A percentile compares a stretch with the other conserved stretches of the same genome.
Conservation (phyloP, 129 eudicot species). For the Kitagawia praeruptora region DNA sequence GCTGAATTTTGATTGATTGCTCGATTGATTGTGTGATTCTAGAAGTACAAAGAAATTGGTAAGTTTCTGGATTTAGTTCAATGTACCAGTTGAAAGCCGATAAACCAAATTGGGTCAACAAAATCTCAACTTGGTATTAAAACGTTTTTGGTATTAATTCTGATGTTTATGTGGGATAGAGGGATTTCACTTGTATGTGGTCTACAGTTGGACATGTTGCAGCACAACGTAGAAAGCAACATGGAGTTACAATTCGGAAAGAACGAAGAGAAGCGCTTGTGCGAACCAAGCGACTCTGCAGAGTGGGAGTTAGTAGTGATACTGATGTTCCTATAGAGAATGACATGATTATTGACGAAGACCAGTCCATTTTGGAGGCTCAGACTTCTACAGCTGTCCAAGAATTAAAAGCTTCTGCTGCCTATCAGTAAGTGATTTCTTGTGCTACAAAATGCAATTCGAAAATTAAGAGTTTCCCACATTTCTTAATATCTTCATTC, state of each 20-base stretch:
- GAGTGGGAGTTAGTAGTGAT: constrained; percentile 62
- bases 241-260: constrained; percentile 72
- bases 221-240: constrained; percentile 66
- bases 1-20: too few species aligned
- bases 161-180: neutral
- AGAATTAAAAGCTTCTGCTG: constrained; percentile 49
- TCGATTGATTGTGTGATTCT: too few species aligned
- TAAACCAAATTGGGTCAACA: too few species aligned
- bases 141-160: too few species aligned
- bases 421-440: constrained; percentile 55
- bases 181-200: neutral
- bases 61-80: too few species aligned
- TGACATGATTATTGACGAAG: constrained; percentile 81
- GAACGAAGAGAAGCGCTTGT: constrained; percentile 85
- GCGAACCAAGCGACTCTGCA: constrained; percentile 77
- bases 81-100: too few species aligned
- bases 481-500: neutral
- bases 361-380: constrained; percentile 68
- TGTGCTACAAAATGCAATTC: neutral
- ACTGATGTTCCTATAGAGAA: constrained; percentile 35
- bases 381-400: constrained; percentile 76
- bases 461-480: neutral
- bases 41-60: too few species aligned
- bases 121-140: too few species aligned
- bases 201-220: constrained; percentile 75